Evolutionary conservation across 306 rosid species (phyloP), one percentile per base, ranked within the genome.

Genomic region (Prunus fruticosa): DNA sequence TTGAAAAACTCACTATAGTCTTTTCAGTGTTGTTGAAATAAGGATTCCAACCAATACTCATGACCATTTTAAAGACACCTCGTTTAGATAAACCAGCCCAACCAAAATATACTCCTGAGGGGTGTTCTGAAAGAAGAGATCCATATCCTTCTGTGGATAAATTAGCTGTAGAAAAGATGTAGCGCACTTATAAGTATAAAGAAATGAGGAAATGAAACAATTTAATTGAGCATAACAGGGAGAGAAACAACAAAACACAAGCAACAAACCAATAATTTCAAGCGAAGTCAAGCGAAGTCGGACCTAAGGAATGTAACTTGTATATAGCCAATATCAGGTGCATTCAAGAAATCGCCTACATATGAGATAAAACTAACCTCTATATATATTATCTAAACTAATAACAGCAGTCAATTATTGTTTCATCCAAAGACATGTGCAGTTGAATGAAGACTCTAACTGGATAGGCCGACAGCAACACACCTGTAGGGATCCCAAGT

Each of bases 21-120:
- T 95, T 95, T 84, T 95, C 98, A 58, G 87, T 64, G 83, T 95
- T 95, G 89, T 87, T 22, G 77, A 95, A 95, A 79, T 84, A 92
- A 60, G 93, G 98, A 84, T 92, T 95, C 97, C 97, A 90, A 53
- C 99, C 99, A 64, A 95, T 76, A 80, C 97, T 95, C 97, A 86
- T 92, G 83, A 89, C 99, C 97, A 88, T 95, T 86, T 92, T 95
- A 77, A 87, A 95, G 78, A 86, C 77, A 62, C 97, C 97, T 71
- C 87, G 84, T 11, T 19, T 32, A 62, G 91, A 82, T 82, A 95
- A 79, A 64, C 97, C 88, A 9, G 93, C 97, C 97, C 97, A 90
- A 81, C 99, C 99, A 64, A 95, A 90, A 88, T 92, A 90, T 67
- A 95, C 97, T 25, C 99, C 99, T 0, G 97, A 69, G 60, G 99